phyloP scores from a whole-genome alignment of 208 protist species.

The Leishmania guyanensis region DNA sequence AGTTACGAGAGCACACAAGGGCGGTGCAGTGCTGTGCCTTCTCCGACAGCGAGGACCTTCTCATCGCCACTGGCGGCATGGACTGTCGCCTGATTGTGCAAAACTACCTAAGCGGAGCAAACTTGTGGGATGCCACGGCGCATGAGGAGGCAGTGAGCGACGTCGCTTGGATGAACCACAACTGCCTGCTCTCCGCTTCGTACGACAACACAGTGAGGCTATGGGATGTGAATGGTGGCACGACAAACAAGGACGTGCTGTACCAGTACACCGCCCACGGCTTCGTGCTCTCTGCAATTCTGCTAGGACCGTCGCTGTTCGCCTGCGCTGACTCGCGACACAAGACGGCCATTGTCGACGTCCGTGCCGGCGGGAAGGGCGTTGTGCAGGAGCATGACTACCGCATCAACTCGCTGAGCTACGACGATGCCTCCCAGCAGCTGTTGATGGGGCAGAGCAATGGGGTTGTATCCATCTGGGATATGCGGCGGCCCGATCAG shows the following conservation, averaged over 20 bases:
- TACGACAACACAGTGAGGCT: conserved; percentile 87
- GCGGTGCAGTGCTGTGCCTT: conserved; percentile 84
- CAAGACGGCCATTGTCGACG: conserved; percentile 76
- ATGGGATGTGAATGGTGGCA: conserved; percentile 74
- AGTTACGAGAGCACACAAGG: conserved; percentile 81
- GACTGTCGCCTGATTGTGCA: conserved; percentile 83
- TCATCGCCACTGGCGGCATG: conserved; percentile 77
- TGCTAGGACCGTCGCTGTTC: conserved; percentile 78
- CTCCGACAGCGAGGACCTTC: conserved; percentile 54
- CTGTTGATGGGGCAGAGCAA: conserved; percentile 85
- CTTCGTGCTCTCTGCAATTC: conserved; percentile 75
- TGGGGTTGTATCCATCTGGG: conserved; percentile 82
- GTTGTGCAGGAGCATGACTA: conserved; percentile 60
- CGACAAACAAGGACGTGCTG: conserved; percentile 33
- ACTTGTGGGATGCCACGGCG: conserved; percentile 57
- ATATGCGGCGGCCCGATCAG: conserved; percentile 65
- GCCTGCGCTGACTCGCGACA: conserved; percentile 76
- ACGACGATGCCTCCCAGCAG: conserved; percentile 54
- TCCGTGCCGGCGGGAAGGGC: conserved; percentile 44
- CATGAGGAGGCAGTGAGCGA: conserved; percentile 82
- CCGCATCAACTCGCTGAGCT: conserved; percentile 79
- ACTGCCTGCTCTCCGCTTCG: conserved; percentile 73
- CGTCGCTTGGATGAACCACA: conserved; percentile 79
- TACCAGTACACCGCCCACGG: conserved; percentile 68
- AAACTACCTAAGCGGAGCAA: conserved; percentile 76